phyloP scores from a whole-genome alignment of 495 filamentous ascomycete genomes.

The Durotheca rogersii region DNA sequence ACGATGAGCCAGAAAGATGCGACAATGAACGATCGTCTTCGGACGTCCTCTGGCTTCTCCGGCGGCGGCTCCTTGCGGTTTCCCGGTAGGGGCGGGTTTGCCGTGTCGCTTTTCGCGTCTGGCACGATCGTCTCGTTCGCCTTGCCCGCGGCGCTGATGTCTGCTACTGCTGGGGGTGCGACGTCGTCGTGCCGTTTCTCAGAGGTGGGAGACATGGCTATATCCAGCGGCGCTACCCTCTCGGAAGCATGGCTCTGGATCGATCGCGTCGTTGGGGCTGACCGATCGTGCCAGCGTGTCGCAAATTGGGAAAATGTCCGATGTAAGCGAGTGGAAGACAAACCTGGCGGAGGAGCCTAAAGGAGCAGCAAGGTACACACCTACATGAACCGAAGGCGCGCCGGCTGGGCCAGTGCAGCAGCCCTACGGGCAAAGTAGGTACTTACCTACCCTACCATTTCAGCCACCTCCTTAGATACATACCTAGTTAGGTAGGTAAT shows the following conservation, averaged over 20 bases:
- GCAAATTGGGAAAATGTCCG: conserved; percentile 9
- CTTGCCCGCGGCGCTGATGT: neutral
- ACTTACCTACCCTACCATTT: too few relatives aligned
- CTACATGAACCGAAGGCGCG: too few relatives aligned
- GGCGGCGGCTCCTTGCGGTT: conserved; percentile 66
- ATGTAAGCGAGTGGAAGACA: neutral
- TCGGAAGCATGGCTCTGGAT: conserved; percentile 20
- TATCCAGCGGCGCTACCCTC: conserved; percentile 5
- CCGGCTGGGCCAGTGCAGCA: too few relatives aligned
- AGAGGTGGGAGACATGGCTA: conserved; percentile 24
- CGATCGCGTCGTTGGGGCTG: conserved; percentile 12
- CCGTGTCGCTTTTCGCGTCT: neutral
- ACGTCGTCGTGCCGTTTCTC: conserved; percentile 10
- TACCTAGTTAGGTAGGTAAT: neutral
- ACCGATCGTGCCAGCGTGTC: conserved; percentile 7
- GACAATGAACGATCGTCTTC: conserved; percentile 70
- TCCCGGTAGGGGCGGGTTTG: conserved; percentile 7
- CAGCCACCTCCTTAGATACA: too few relatives aligned
- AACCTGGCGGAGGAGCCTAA: too few relatives aligned
- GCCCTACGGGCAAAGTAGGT: too few relatives aligned
- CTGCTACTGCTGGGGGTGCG: conserved; percentile 3
- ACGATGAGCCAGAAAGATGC: conserved; percentile 90
- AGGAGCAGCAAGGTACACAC: too few relatives aligned
- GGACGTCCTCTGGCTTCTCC: conserved; percentile 68
- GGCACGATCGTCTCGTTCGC: neutral